Base-by-base conservation (phyloP, 805 yeast genomes). In the Pichia kluyveri region DNA sequence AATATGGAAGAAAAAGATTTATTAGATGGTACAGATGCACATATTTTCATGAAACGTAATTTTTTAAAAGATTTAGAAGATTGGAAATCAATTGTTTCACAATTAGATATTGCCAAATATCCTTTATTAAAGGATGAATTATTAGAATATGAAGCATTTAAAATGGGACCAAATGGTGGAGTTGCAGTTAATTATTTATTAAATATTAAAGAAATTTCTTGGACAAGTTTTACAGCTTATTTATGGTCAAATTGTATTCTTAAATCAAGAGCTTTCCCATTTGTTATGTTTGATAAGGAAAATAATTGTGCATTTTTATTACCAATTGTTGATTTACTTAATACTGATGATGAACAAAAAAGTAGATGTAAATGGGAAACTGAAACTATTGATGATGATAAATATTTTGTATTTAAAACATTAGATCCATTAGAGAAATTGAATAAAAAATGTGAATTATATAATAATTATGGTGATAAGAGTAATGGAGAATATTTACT, bases 181-280 rank as follows among this genome's bases (percentile, higher is more conserved):
- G 54, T 48, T n/a, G 46, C 56, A 1, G 56, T 53, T 15, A 32
- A 53, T 36, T 53, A 53, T 37, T 42, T 53, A 31, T 37, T 53
- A 10, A 53, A 51, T 31, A 46, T 46, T 3, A 51, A 51, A 36
- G 45, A 49, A 11, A 52, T 50, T 19, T 67, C 74, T 41, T 83
- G 90, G 90, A 72, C 80, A 1, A 70, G 79, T 48, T 83, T 85
- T 56, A 69, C 79, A 0, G 80, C 79, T 7, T 89, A 82, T 60
- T 59, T 83, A 6, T 90, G 96, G 96, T 79, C 95, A 0, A 67
- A 75, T 40, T 69, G 77, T 42, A 83, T 86, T 14, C 73, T 86
- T 53, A 73, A 80, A 11, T 82, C 96, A 1, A 73, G 97, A 53
- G 84, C 93, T 0, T 90, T 90, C 60, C 96, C 96, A 1, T 73